Evolutionary conservation across 192 early-diverging fungal genomes (phyloP).

Genomic region (Geosiphon pyriformis): DNA sequence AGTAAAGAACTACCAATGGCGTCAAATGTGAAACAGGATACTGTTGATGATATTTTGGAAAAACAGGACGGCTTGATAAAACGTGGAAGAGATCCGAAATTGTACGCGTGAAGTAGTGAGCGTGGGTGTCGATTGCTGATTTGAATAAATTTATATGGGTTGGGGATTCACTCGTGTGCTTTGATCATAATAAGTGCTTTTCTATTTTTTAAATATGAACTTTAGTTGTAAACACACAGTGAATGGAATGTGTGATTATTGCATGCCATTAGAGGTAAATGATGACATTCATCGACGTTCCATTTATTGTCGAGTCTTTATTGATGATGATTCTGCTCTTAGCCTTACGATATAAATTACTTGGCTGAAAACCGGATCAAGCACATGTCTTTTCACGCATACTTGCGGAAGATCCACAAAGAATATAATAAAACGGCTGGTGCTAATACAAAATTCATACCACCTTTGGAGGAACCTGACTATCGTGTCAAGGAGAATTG

Average conservation of each 20-base stretch:
- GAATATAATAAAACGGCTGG: slow-evolving; percentile 60
- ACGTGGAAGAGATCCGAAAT: slow-evolving; percentile 67
- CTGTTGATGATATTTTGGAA: slow-evolving; percentile 76
- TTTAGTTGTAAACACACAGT: slow-evolving; percentile 71
- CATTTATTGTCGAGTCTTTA: background rate
- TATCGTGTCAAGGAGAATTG: slow-evolving; percentile 79
- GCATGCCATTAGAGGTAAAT: slow-evolving; percentile 74
- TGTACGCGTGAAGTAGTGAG: slow-evolving; percentile 49
- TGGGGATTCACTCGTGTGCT: slow-evolving; percentile 22
- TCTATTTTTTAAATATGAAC: too few relatives aligned
- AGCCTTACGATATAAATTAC: slow-evolving; percentile 85
- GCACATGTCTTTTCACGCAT: slow-evolving; percentile 94
- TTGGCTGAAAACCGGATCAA: slow-evolving; percentile 90
- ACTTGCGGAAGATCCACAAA: slow-evolving; percentile 69
- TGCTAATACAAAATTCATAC: slow-evolving; percentile 52
- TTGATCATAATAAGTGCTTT: slow-evolving; percentile 28
- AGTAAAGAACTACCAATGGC: background rate
- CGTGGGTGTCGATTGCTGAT: background rate
- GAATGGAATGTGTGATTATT: slow-evolving; percentile 91
- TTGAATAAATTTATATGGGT: too few relatives aligned
- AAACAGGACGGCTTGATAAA: slow-evolving; percentile 79
- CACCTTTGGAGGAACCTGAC: slow-evolving; percentile 82
- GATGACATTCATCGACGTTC: background rate
- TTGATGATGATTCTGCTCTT: background rate
- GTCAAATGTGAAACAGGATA: slow-evolving; percentile 50